Percentiles rank a stretch among this genome's conserved stretches.
Evolutionary conservation across 2,329 filamentous ascomycete species (phyloP).

Genomic region (Penicillium griseofulvum): DNA sequence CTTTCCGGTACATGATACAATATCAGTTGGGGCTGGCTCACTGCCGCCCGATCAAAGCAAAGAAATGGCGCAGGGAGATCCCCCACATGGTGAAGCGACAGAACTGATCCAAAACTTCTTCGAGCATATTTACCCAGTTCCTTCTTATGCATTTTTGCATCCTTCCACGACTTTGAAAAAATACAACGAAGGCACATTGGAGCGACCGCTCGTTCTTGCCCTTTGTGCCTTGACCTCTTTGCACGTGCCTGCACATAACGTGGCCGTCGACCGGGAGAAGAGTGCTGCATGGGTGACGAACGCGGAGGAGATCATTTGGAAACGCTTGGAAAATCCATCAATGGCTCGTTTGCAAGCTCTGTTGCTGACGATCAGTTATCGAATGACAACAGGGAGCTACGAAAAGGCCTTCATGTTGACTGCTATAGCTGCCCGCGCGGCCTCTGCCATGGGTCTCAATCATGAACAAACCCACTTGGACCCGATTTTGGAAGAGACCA

Average conservation of each 20-base stretch:
- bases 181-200: background rate
- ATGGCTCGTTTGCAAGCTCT: conserved; percentile 11
- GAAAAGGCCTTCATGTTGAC: conserved; percentile 17
- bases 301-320: conserved; percentile 10
- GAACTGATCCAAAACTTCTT: conserved; percentile 7
- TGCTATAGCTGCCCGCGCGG: conserved; percentile 11
- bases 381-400: conserved; percentile 11
- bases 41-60: background rate
- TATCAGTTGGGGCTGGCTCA: background rate
- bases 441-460: conserved; percentile 13
- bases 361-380: conserved; percentile 9
- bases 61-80: background rate
- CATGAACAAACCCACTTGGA: conserved; percentile 14
- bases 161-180: conserved; percentile 5
- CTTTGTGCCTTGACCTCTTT: conserved; percentile 3
- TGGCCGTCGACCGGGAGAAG: background rate
- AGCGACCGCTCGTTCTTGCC: conserved; percentile 9
- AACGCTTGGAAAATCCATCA: conserved; percentile 8
- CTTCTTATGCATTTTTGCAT: conserved; percentile 12
- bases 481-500: conserved; percentile 14
- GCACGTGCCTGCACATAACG: background rate
- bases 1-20: no score
- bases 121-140: conserved; percentile 12
- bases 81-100: background rate
- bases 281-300: background rate